Percentiles rank a stretch among this genome's conserved stretches.
phyloP scores from a whole-genome alignment of 2,329 filamentous ascomycete species.

The Sporothrix protearum region DNA sequence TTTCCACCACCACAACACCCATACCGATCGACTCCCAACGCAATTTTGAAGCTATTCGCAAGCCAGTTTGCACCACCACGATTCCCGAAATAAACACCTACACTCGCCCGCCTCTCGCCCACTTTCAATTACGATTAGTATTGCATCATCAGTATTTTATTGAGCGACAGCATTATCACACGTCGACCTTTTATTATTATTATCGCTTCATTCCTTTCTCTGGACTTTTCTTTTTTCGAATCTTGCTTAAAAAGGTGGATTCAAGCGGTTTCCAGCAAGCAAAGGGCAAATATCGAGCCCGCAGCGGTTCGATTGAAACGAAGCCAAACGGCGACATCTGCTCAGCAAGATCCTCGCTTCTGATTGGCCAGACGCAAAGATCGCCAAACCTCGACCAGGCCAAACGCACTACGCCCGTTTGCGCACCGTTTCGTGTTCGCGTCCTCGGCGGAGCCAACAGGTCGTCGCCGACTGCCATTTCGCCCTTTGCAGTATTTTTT shows the following conservation, averaged over 20 bases:
- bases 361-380: conserved; percentile 21
- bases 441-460: conserved; percentile 5
- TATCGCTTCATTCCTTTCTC: neutral
- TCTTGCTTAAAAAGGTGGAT: neutral
- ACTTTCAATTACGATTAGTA: neutral
- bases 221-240: neutral
- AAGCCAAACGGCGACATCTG: neutral
- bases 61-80: neutral
- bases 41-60: conserved; percentile 27
- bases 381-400: conserved; percentile 18
- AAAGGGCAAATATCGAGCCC: neutral
- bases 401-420: neutral
- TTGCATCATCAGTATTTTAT: neutral
- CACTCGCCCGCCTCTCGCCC: neutral
- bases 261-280: neutral
- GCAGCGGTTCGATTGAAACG: conserved; percentile 3
- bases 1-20: neutral
- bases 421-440: conserved; percentile 12
- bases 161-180: neutral
- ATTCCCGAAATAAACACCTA: conserved; percentile 17
- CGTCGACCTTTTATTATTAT: neutral
- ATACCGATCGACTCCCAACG: neutral
- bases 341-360: neutral
- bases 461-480: neutral
- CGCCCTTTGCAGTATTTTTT: neutral